Conservation (phyloP, 106 monocot genomes). For the Dendrobium nobile region DNA sequence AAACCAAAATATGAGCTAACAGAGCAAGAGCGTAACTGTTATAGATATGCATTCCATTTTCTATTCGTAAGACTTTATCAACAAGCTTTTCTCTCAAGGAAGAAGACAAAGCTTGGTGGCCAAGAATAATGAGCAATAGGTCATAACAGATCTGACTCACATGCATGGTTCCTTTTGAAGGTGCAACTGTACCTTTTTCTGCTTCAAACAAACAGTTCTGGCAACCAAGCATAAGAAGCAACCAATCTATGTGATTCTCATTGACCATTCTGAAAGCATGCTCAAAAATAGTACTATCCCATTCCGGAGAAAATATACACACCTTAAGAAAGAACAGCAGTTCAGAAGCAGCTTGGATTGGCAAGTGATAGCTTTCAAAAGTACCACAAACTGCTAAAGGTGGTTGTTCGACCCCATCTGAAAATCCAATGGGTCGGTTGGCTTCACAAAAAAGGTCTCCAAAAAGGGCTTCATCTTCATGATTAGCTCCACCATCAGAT, state of each 20-base stretch:
- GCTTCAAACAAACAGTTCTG: conserved; percentile 41
- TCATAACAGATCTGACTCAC: conserved; percentile 72
- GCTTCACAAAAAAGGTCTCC: conserved; percentile 95
- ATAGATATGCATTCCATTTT: conserved; percentile 59
- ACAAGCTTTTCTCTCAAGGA: conserved; percentile 57
- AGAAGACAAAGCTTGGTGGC: conserved; percentile 33
- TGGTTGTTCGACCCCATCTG: conserved; percentile 58
- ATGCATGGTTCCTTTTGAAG: conserved; percentile 16
- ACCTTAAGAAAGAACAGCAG: conserved; percentile 62
- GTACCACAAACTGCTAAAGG: conserved; percentile 13
- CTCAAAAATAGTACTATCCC: conserved; percentile 43
- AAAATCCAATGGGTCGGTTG: conserved; percentile 37
- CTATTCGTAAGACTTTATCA: conserved; percentile 62
- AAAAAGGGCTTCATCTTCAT: conserved; percentile 98
- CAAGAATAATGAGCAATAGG: conserved; percentile 60
- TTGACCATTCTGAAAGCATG: conserved; percentile 65
- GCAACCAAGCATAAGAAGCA: conserved; percentile 54
- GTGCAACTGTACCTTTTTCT: conserved; percentile 13
- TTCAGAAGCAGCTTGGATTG: conserved; percentile 57
- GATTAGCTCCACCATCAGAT: conserved; percentile 43
- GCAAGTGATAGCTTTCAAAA: conserved; percentile 23
- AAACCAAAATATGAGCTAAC: conserved; percentile 58
- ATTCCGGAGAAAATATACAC: conserved; percentile 58
- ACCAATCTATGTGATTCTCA: conserved; percentile 39
- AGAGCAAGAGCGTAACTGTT: conserved; percentile 63